A percentile compares a stretch with the other conserved stretches of the same genome.
These are phyloP conservation scores for Cunninghamia lanceolata DNA, from an alignment of 75 land plant genomes.

Conservation along the genomic window DNA sequence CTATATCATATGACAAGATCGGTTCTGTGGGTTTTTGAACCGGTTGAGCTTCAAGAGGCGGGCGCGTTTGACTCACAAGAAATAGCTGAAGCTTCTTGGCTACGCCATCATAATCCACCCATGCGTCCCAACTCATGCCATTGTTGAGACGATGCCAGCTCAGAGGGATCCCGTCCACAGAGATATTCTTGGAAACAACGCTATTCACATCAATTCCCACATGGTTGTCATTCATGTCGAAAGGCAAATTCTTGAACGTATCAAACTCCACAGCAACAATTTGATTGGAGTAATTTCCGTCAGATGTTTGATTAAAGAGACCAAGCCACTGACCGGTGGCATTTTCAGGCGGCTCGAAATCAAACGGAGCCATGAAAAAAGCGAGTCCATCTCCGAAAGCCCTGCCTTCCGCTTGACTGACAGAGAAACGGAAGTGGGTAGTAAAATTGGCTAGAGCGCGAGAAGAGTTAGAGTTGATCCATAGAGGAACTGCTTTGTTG, in stretches of 20 bases:
- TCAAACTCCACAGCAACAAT: constrained; percentile 46
- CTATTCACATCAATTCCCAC: constrained; percentile 41
- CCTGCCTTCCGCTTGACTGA: too few species aligned
- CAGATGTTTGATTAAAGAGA: constrained; percentile 13
- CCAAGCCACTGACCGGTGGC: too few species aligned
- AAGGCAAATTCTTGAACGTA: constrained; percentile 32
- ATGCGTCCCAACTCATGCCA: neutral
- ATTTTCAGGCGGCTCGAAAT: neutral
- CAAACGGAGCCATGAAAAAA: neutral
- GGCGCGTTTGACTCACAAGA: neutral
- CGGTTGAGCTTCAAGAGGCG: fast-evolving
- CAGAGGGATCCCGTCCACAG: too few species aligned
- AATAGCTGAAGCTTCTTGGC: neutral
- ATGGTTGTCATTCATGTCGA: constrained; percentile 35
- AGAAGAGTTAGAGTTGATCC: neutral
- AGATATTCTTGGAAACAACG: neutral
- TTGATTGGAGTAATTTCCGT: neutral
- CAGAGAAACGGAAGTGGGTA: too few species aligned
- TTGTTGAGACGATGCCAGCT: neutral
- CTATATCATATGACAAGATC: neutral
- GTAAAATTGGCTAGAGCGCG: neutral
- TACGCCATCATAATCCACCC: neutral
- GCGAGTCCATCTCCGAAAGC: neutral
- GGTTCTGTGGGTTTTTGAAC: neutral
- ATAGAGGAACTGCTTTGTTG: neutral